Conservation (phyloP, 2,329 filamentous ascomycete genomes). For the Cucurbitaria berberidis region DNA sequence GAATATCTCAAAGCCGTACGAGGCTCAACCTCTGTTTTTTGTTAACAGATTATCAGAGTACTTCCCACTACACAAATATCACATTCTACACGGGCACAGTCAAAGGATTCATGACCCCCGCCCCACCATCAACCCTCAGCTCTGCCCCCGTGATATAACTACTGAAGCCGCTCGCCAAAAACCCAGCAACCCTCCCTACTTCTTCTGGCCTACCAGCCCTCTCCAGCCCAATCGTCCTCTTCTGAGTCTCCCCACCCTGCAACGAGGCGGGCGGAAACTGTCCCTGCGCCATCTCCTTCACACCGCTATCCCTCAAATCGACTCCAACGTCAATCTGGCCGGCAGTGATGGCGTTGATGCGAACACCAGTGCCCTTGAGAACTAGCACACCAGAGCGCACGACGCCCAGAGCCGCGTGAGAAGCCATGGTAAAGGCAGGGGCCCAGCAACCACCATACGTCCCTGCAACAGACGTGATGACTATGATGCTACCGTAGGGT, state of each 20-base stretch:
- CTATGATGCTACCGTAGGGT: slow-evolving; percentile 67
- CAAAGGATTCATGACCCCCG: slow-evolving; percentile 51
- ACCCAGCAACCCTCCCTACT: slow-evolving; percentile 66
- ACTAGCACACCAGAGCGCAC: slow-evolving; percentile 64
- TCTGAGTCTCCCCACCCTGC: slow-evolving; percentile 58
- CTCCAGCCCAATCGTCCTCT: slow-evolving; percentile 63
- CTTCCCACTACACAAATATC: too few species aligned
- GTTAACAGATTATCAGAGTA: too few species aligned
- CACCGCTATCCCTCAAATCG: slow-evolving; percentile 50
- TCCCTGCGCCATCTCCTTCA: slow-evolving; percentile 54
- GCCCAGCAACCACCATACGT: slow-evolving; percentile 66
- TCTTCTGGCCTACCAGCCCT: slow-evolving; percentile 64
- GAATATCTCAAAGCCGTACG: too few species aligned
- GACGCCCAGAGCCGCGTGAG: slow-evolving; percentile 66
- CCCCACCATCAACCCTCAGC: slow-evolving; percentile 67
- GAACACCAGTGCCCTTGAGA: slow-evolving; percentile 63
- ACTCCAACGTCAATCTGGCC: slow-evolving; percentile 57
- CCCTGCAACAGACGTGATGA: slow-evolving; percentile 64
- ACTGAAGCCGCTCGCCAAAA: slow-evolving; percentile 67
- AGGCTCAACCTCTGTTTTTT: too few species aligned
- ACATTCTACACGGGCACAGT: slow-evolving; percentile 47
- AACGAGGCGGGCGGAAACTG: slow-evolving; percentile 63
- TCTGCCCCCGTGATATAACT: slow-evolving; percentile 68
- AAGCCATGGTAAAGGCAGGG: slow-evolving; percentile 65
- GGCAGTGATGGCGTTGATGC: slow-evolving; percentile 62